Conservation (phyloP, 805 yeast genomes). For the Sungouiozyma ichnusensis region DNA sequence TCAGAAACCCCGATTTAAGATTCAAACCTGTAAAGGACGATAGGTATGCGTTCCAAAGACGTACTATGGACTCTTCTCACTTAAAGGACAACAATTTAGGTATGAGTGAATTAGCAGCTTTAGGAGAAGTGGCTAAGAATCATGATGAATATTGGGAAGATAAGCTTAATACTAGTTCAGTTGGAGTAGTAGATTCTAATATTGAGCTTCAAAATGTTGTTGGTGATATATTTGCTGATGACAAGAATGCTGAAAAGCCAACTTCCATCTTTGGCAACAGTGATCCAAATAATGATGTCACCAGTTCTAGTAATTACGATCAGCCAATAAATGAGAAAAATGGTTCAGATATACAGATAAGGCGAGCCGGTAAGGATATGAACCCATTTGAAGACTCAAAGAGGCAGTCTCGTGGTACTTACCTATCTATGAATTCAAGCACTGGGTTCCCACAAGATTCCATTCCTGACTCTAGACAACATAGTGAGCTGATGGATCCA, state of each 20-base stretch:
- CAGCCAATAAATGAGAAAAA: neutral
- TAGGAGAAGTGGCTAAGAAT: slow-evolving; percentile 75
- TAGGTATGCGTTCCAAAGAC: slow-evolving; percentile 75
- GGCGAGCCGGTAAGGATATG: neutral
- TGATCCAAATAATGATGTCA: neutral
- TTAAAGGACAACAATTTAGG: neutral
- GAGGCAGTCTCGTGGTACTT: neutral
- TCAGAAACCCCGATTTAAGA: slow-evolving; percentile 82
- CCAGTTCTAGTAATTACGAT: neutral
- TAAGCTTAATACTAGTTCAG: neutral
- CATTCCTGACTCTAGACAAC: neutral
- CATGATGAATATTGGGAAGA: slow-evolving; percentile 66
- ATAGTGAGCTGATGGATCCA: neutral
- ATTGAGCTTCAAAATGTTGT: neutral
- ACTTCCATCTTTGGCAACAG: neutral
- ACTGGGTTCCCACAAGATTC: neutral
- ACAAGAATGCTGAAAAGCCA: neutral
- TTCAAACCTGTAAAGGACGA: slow-evolving; percentile 86
- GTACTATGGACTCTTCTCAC: slow-evolving; percentile 9
- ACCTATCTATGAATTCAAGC: neutral
- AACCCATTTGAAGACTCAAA: neutral
- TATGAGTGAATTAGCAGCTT: slow-evolving; percentile 48
- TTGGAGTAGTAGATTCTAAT: neutral
- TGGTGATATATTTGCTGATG: neutral
- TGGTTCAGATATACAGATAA: neutral